phyloP scores from a whole-genome alignment of 208 protist genomes.

The Trypanosoma conorhini region DNA sequence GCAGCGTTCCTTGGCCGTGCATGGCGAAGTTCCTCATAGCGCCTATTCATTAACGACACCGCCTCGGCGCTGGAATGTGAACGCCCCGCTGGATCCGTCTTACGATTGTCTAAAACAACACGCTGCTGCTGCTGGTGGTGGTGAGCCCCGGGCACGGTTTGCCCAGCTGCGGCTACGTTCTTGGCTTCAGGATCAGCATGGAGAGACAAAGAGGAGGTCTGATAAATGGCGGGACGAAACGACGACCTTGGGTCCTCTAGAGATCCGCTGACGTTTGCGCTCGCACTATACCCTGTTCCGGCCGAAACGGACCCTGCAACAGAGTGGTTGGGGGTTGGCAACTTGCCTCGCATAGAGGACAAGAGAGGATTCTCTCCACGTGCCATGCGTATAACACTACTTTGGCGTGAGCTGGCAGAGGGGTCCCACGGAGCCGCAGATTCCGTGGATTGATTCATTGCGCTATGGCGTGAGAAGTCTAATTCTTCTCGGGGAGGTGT shows the following conservation, averaged over 20 bases:
- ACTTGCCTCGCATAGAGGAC: conserved; percentile 30
- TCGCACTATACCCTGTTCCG: conserved; percentile 21
- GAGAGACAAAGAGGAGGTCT: conserved; percentile 13
- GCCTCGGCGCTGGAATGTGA: neutral
- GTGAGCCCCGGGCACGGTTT: conserved; percentile 2
- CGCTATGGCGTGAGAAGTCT: conserved; percentile 34
- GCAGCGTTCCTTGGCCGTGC: conserved; percentile 24
- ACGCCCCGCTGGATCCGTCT: neutral
- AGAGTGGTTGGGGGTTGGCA: conserved; percentile 34
- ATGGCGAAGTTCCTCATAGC: conserved; percentile 8
- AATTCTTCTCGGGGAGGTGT: conserved; percentile 62
- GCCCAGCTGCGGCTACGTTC: conserved; percentile 17
- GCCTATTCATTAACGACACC: neutral
- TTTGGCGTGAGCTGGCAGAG: conserved; percentile 30
- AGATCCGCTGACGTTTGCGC: conserved; percentile 23
- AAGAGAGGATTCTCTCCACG: conserved; percentile 75
- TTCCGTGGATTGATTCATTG: conserved; percentile 56
- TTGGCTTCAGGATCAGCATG: conserved; percentile 29
- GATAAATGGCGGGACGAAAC: conserved; percentile 11
- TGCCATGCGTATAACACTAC: conserved; percentile 34
- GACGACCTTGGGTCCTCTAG: conserved; percentile 19
- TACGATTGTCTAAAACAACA: conserved; percentile 24
- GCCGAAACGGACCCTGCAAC: conserved; percentile 14
- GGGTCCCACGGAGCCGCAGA: conserved; percentile 74
- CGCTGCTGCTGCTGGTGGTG: conserved; percentile 17